These are phyloP conservation scores for Colletotrichum ledebouriae DNA, from an alignment of 2,329 filamentous ascomycete genomes.

Conservation along the genomic window DNA sequence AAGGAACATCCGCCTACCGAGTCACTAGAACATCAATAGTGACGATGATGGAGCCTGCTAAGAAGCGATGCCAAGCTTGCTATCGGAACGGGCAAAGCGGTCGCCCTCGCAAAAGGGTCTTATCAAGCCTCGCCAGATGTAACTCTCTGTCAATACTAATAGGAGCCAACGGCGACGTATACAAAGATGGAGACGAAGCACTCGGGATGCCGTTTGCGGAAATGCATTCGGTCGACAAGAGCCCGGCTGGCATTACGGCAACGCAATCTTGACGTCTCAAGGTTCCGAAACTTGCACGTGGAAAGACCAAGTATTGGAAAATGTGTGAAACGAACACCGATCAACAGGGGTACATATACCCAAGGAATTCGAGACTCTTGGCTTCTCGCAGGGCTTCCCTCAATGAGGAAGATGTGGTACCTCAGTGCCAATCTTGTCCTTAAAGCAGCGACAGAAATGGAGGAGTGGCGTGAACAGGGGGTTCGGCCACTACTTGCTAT, in stretches of 20 bases:
- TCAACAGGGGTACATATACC: slow-evolving; percentile 3
- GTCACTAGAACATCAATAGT: slow-evolving; percentile 19
- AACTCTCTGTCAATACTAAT: neutral
- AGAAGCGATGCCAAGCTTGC: neutral
- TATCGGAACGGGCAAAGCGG: neutral
- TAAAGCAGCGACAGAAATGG: slow-evolving; percentile 27
- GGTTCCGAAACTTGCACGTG: neutral
- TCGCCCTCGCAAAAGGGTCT: neutral
- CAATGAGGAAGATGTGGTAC: slow-evolving; percentile 1
- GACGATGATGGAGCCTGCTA: slow-evolving; percentile 3
- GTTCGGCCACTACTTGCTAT: slow-evolving; percentile 1
- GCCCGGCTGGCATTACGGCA: neutral
- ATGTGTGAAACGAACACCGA: neutral
- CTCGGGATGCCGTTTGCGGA: slow-evolving; percentile 2
- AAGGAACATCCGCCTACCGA: slow-evolving; percentile 11
- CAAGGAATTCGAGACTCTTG: neutral
- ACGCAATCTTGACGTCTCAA: slow-evolving; percentile 10
- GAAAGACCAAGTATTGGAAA: neutral
- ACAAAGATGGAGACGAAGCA: neutral
- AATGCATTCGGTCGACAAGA: slow-evolving; percentile 7
- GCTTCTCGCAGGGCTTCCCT: slow-evolving; percentile 22
- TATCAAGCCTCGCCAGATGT: neutral
- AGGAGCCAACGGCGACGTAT: neutral
- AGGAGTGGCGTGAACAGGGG: slow-evolving; percentile 31
- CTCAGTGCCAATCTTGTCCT: neutral